These are phyloP conservation scores for Beauveria caledonica DNA, from an alignment of 2,329 filamentous ascomycete genomes.

Conservation along the genomic window DNA sequence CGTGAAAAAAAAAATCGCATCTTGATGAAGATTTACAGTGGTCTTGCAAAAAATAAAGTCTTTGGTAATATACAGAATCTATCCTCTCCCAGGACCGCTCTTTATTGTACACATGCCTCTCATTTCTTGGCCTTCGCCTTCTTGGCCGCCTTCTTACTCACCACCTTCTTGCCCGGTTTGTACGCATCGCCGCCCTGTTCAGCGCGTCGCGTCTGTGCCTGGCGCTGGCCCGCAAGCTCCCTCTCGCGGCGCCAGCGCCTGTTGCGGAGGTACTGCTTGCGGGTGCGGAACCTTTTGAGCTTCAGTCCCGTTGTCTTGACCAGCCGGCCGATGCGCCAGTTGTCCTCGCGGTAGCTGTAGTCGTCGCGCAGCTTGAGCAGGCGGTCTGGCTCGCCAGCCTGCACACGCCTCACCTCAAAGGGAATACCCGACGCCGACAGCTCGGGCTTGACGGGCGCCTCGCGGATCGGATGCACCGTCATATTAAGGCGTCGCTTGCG, in stretches of 20 bases:
- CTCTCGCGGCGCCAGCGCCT: conserved; percentile 34
- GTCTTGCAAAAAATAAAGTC: not conserved
- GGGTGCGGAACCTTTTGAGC: conserved; percentile 41
- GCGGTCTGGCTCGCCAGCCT: conserved; percentile 35
- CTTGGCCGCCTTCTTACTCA: conserved; percentile 26
- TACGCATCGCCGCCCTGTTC: conserved; percentile 20
- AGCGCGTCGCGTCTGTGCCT: conserved; percentile 28
- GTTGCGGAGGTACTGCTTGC: conserved; percentile 41
- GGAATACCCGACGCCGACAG: conserved; percentile 44
- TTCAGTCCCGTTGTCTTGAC: conserved; percentile 42
- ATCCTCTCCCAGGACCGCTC: not conserved
- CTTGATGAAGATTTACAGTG: not conserved
- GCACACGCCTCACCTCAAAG: conserved; percentile 34
- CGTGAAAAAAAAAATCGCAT: not conserved
- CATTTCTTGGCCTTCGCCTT: conserved; percentile 27
- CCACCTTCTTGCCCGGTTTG: conserved; percentile 23
- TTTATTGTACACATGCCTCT: not conserved
- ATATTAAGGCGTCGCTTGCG: conserved; percentile 70
- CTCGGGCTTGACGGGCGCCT: conserved; percentile 27
- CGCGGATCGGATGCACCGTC: conserved; percentile 43
- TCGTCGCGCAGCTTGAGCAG: conserved; percentile 42
- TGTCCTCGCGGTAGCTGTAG: conserved; percentile 54
- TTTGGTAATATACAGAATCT: conserved; percentile 4
- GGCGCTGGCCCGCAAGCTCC: conserved; percentile 33
- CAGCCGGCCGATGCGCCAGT: conserved; percentile 49